Evolutionary conservation across 441 rosid genomes (phyloP).

Genomic region (Eutrema salsugineum): DNA sequence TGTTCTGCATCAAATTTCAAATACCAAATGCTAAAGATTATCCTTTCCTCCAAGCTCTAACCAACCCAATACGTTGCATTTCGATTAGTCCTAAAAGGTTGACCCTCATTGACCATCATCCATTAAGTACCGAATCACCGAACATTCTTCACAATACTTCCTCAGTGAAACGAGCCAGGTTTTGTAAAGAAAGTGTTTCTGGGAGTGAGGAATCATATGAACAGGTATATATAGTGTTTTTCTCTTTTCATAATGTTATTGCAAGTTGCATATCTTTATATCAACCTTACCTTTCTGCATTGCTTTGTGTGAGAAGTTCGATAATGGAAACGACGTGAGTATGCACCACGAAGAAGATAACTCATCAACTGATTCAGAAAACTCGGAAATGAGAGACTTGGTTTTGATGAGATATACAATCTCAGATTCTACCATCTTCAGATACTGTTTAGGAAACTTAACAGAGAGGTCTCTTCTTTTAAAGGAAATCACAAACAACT

Average conservation of each 20-base stretch:
- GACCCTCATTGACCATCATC: conserved; percentile 28
- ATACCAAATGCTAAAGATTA: conserved; percentile 43
- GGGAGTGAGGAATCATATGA: conserved; percentile 38
- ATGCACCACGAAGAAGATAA: conserved; percentile 35
- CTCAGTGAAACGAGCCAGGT: conserved; percentile 49
- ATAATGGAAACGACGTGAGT: conserved; percentile 31
- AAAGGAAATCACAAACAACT: conserved; percentile 66
- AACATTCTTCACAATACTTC: conserved; percentile 37
- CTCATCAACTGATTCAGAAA: conserved; percentile 50
- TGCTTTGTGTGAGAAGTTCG: conserved; percentile 38
- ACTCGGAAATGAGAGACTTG: conserved; percentile 44
- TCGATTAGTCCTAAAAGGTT: conserved; percentile 56
- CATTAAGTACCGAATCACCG: conserved; percentile 33
- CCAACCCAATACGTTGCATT: conserved; percentile 61
- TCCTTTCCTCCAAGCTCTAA: conserved; percentile 57
- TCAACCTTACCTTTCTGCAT: not conserved
- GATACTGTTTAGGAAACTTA: conserved; percentile 67
- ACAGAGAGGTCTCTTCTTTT: conserved; percentile 63
- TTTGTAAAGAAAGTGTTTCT: conserved; percentile 39
- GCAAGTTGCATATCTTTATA: not conserved
- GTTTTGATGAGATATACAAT: conserved; percentile 33
- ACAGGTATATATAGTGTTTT: conserved; percentile 36
- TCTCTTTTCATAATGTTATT: not conserved
- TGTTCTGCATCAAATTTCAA: conserved; percentile 56
- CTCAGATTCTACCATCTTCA: conserved; percentile 56